Percentiles rank a stretch among this genome's conserved stretches.
These are phyloP conservation scores for Trichosporon sp. DNA, from an alignment of 1,284 basidiomycete genomes.

Conservation along the genomic window DNA sequence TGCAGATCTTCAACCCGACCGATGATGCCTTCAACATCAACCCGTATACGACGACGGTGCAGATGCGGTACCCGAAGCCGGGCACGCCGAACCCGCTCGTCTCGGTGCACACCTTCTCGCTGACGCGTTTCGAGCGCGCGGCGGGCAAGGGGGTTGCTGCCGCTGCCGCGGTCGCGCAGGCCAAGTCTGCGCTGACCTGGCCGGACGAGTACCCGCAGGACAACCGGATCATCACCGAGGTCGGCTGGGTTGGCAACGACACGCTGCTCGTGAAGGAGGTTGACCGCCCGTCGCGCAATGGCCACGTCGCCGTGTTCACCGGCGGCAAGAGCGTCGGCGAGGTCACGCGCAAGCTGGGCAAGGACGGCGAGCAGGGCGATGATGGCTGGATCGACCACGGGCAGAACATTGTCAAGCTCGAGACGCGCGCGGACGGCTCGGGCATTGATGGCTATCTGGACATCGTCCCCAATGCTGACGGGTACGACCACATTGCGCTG, in stretches of 20 bases:
- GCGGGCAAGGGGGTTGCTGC: background rate
- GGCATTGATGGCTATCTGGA: slow-evolving; percentile 70
- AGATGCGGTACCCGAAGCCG: slow-evolving; percentile 64
- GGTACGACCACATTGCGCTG: slow-evolving; percentile 83
- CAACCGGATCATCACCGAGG: slow-evolving; percentile 71
- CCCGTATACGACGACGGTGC: slow-evolving; percentile 70
- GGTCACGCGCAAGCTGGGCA: slow-evolving; percentile 69
- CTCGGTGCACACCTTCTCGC: slow-evolving; percentile 73
- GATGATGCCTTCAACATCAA: slow-evolving; percentile 61
- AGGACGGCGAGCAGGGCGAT: slow-evolving; percentile 75
- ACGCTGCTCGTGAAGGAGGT: slow-evolving; percentile 81
- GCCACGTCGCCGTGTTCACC: slow-evolving; percentile 71
- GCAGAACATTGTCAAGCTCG: slow-evolving; percentile 43
- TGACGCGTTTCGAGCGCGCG: slow-evolving; percentile 37
- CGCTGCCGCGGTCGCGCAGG: background rate
- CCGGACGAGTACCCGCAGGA: slow-evolving; percentile 55
- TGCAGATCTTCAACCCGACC: slow-evolving; percentile 85
- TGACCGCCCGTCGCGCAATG: slow-evolving; percentile 70
- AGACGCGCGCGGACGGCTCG: slow-evolving; percentile 11
- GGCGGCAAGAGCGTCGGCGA: slow-evolving; percentile 49
- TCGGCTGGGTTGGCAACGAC: slow-evolving; percentile 74
- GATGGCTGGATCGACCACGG: slow-evolving; percentile 82
- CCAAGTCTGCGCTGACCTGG: slow-evolving; percentile 63
- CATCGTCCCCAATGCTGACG: slow-evolving; percentile 67
- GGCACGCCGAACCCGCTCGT: slow-evolving; percentile 86